Evolutionary conservation across 2,329 filamentous ascomycete species (phyloP), one percentile per base, ranked within the genome.

Genomic region (Cercospora sojina): DNA sequence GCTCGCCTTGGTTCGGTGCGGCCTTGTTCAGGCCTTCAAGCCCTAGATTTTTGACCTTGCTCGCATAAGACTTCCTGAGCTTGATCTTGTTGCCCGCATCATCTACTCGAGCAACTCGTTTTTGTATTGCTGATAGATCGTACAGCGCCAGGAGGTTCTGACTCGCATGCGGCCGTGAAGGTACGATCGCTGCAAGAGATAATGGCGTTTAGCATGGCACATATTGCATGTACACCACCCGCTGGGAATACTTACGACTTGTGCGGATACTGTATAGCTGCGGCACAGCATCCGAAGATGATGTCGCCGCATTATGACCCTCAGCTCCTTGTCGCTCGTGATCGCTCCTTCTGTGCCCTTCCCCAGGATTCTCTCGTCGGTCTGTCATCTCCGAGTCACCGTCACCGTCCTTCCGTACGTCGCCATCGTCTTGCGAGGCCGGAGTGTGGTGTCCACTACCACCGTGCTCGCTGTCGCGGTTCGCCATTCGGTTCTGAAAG

Each of bases 81-180:
- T 86, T 85, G 77, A 89, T 84, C 79, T 90, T 90, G 74, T 88
- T 86, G 67, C 87, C 87, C n/a, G 86, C 88, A 16, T 86, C 85
- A 75, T 90, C 86, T 59, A 80, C 83, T 62, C 87, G 81, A 66
- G 84, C 86, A 69, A 89, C 86, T 62, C 83, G 86, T 70, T 82
- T 81, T 67, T 86, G 85, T 63, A 89, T 80, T 38, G 80, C 76
- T 69, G 84, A 81, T 67, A 89, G 78, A 63, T 82, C 81, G 78
- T 88, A 89, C 64, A 88, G 80, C 60, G 83, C 81, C 67, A 89
- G 81, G 65, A 89, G 79, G 78, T 89, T 85, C 73, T 87, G 80
- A 68, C 83, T 82, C 60, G 83, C 81, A 74, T 87, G 84, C 68
- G 87, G 87, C 73, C 81, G 82, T 70, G 85, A 83, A 67, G 80